Base-by-base conservation (phyloP, 192 early-diverging fungal genomes). In the Coemansia sp. region DNA sequence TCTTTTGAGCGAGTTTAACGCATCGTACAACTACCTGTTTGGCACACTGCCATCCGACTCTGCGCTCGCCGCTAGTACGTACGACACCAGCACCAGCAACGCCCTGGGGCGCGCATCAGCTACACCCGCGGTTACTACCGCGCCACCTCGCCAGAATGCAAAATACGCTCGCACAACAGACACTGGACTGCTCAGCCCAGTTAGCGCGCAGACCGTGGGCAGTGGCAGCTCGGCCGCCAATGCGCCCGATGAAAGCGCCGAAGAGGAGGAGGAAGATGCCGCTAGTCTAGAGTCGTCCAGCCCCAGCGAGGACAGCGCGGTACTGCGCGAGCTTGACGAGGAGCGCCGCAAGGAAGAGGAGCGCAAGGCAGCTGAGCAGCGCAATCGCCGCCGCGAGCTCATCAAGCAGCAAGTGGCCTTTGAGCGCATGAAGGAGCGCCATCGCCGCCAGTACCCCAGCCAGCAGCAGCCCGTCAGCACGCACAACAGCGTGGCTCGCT, bases 381-480 rank as follows among this genome's bases (percentile, higher is more conserved):
- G 80, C 58, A 74, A 31, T 58, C 74, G 80, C 25, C 80, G 80
- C 37, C 74, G 80, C 39, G 75, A 83, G 65, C 56, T 74, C 43
- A 70, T 83, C 62, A 83, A 74, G 69, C 80, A 83, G 76, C 80
- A 78, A 56, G 71, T 83, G 3, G 80, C 80, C 2, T 83, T 83
- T 68, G 80, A 83, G 75, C 71, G 80, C 19, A 83, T 83, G 80
- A 83, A 83, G 62, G 80, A 83, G 59, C 80, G 80, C 20, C 80
- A 83, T 41, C 71, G 76, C 41, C 67, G 71, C 4, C 79, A 82
- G 67, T 60, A 36, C 32, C 73, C 73, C 4, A 42, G 64, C 0
- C 71, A 76, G 64, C 59, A 59, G 17, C 53, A 45, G 45, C 25
- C 72, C 14, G 31, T 62, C 11, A 63, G 45, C 29, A 41, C 61